Evolutionary conservation across 371 early-diverging fungal species (phyloP).

Genomic region (Mortierella sp.): DNA sequence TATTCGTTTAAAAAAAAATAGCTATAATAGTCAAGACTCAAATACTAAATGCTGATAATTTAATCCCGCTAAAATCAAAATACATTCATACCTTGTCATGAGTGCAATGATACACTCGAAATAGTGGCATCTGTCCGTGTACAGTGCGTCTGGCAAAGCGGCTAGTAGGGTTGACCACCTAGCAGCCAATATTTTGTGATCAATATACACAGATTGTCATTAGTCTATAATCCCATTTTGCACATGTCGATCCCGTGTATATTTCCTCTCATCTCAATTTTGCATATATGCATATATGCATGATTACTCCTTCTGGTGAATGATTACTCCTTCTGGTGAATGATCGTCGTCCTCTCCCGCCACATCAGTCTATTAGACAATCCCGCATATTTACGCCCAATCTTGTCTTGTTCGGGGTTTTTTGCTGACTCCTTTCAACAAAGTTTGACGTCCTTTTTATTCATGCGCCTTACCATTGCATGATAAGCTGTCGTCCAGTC

Average conservation of each 20-base stretch:
- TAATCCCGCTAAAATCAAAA: background rate
- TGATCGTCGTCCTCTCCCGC: background rate
- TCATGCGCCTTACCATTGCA: conserved; percentile 48
- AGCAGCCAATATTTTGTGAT: conserved; percentile 43
- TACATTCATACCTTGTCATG: conserved; percentile 56
- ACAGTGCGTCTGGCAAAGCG: conserved; percentile 44
- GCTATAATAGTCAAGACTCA: background rate
- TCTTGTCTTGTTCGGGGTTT: background rate
- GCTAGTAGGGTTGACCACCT: conserved; percentile 60
- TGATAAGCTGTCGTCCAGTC: conserved; percentile 50
- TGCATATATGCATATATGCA: background rate
- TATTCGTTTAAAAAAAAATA: conserved; percentile 14
- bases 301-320: background rate
- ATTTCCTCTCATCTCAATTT: too few relatives aligned
- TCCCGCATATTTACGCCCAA: background rate
- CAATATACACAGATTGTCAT: background rate
- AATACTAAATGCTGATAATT: background rate
- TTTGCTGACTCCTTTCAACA: background rate
- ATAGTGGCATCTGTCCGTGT: conserved; percentile 59
- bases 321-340: background rate
- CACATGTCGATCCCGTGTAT: background rate
- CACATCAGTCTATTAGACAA: background rate
- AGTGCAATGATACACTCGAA: conserved; percentile 62
- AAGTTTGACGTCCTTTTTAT: background rate
- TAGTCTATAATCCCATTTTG: background rate